Base-by-base conservation (phyloP, 2,329 filamentous ascomycete genomes). In the Penicillium concentricum region DNA sequence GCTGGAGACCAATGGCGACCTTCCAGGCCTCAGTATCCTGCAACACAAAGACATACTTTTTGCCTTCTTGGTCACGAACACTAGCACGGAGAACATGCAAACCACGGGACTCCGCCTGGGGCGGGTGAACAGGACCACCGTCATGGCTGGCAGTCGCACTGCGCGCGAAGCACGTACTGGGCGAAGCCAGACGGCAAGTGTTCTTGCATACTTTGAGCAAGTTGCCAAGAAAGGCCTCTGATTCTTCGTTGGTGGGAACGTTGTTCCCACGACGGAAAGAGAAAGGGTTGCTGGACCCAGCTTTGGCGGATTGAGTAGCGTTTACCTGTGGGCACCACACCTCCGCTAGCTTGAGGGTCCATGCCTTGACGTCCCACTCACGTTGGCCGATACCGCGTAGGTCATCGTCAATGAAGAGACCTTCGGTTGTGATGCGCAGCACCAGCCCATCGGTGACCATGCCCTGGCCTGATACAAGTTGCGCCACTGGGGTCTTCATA, bases 291-390 rank as follows among this genome's bases (percentile, higher is more conserved):
- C 58, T 67, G 38, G 67, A 65, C 6, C 52, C 56, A 7, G 50
- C 58, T 58, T 74, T 75, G 18, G 63, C 50, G 15, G 65, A 45
- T 77, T 67, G 62, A 74, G 72, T 66, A 73, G 74, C 64, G 74
- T 72, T 70, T 78, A 84, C 78, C 73, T 87, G 84, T 69, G 84
- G 82, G 69, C 88, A 92, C 85, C 88, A 91, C 79, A 94, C 87
- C 83, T 97, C 94, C 74, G 95, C 86, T 63, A 89, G 80, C 78
- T 96, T 97, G 76, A 99, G 84, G 42, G 92, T 96, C 94, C 94
- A 97, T 26, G 93, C 92, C 76, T 97, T 97, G 70, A 97, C 87
- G 73, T 99, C 94, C 94, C 94, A 99, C 77, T 99, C 94, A 58
- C 94, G 87, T 76, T 97, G 92, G n/a, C 91, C 87, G 16, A 97